These are phyloP conservation scores for Lentinula detonsa DNA, from an alignment of 768 basidiomycete genomes.

Conservation along the genomic window DNA sequence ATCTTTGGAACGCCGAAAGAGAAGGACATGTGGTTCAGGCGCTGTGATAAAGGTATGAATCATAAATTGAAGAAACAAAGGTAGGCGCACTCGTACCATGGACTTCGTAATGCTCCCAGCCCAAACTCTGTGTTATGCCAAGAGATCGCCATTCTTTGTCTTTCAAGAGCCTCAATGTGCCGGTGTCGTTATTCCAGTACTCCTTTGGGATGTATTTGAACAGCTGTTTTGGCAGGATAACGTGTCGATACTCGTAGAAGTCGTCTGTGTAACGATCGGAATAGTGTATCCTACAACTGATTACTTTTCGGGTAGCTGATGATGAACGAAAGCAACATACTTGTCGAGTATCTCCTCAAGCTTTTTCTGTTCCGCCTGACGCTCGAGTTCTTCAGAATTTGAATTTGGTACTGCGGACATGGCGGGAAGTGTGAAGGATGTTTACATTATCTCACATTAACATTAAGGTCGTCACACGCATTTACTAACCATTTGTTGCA, in stretches of 20 bases:
- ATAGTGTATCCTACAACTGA: slow-evolving; percentile 66
- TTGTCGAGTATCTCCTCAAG: slow-evolving; percentile 78
- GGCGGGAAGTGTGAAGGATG: not conserved
- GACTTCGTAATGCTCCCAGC: slow-evolving; percentile 98
- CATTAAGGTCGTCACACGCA: too few relatives aligned
- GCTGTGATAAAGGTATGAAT: slow-evolving; percentile 34
- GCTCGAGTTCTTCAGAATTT: slow-evolving; percentile 24
- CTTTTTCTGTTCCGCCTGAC: slow-evolving; percentile 41
- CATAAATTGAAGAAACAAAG: not conserved
- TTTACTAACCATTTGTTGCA: too few relatives aligned
- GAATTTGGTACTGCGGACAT: slow-evolving; percentile 21
- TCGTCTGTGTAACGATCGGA: slow-evolving; percentile 93
- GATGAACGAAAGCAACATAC: slow-evolving; percentile 28
- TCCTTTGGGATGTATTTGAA: slow-evolving; percentile 90
- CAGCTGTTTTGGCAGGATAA: slow-evolving; percentile 92
- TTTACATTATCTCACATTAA: too few relatives aligned
- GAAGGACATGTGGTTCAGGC: slow-evolving; percentile 89
- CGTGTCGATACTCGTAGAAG: slow-evolving; percentile 92
- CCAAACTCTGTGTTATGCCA: slow-evolving; percentile 92
- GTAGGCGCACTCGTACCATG: slow-evolving; percentile 53
- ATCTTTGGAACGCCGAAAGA: slow-evolving; percentile 81
- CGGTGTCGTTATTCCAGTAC: slow-evolving; percentile 72
- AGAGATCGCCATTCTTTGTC: slow-evolving; percentile 96
- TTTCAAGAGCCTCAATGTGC: slow-evolving; percentile 72
- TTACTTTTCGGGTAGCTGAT: slow-evolving; percentile 9